These are phyloP conservation scores for Nadsonia starkeyi-henricii DNA, from an alignment of 1,139 yeast species.

Conservation along the genomic window DNA sequence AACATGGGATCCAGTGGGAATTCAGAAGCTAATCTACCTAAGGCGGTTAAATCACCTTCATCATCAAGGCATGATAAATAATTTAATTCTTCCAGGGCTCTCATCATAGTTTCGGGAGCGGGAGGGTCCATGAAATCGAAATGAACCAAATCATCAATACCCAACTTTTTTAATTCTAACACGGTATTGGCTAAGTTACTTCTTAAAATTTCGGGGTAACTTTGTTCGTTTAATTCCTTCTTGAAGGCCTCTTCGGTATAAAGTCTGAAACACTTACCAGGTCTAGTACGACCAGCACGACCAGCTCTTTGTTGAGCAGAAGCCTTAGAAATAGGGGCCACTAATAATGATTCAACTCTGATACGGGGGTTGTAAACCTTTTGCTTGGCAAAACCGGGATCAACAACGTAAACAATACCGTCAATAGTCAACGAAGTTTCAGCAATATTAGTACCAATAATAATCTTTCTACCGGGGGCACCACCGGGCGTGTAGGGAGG, in stretches of 20 bases:
- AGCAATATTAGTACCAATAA: constrained; percentile 91
- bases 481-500: constrained; percentile 47
- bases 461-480: constrained; percentile 84
- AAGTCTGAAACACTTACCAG: constrained; percentile 92
- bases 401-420: constrained; percentile 93
- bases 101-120: constrained; percentile 99
- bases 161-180: constrained; percentile 80
- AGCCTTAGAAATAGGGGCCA: constrained; percentile 93
- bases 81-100: constrained; percentile 90
- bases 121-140: constrained; percentile 99
- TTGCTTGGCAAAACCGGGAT: constrained; percentile 94
- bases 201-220: constrained; percentile 89
- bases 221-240: constrained; percentile 85
- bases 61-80: constrained; percentile 82
- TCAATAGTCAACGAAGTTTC: constrained; percentile 96
- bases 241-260: constrained; percentile 96
- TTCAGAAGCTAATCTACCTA: constrained; percentile 81
- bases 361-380: constrained; percentile 94
- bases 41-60: constrained; percentile 76
- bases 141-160: constrained; percentile 90
- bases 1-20: constrained; percentile 94
- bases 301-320: constrained; percentile 98
- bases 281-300: constrained; percentile 99
- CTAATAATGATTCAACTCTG: constrained; percentile 85
- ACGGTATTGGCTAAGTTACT: constrained; percentile 87